These are phyloP conservation scores for Saccharum officinarum DNA, from an alignment of 176 grass and related monocot genomes.

Conservation along the genomic window DNA sequence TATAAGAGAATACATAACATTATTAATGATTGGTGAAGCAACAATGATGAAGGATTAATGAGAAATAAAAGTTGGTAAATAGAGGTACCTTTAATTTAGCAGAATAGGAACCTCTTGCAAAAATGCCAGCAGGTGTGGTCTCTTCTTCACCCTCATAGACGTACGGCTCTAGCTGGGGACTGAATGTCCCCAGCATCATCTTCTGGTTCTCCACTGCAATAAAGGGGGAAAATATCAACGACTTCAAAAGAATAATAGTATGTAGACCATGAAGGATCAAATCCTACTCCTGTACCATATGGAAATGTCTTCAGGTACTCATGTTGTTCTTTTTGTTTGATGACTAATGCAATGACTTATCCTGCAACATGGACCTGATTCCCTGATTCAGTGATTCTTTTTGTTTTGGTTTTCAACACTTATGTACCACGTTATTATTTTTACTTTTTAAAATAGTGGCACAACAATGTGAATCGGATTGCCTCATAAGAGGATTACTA, in stretches of 20 bases:
- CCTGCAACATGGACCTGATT: background rate
- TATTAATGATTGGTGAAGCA: background rate
- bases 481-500: background rate
- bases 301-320: background rate
- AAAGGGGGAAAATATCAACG: background rate
- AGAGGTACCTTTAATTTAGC: constrained; percentile 67
- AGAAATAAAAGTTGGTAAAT: background rate
- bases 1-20: constrained; percentile 11
- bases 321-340: background rate
- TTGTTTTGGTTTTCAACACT: background rate
- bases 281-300: background rate
- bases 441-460: background rate
- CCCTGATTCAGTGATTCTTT: background rate
- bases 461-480: background rate
- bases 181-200: constrained; percentile 91
- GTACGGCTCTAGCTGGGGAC: constrained; percentile 83
- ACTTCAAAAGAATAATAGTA: background rate
- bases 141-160: constrained; percentile 79
- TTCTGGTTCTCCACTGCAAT: constrained; percentile 79
- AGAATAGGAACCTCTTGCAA: constrained; percentile 82
- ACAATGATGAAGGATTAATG: background rate
- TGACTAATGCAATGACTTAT: background rate
- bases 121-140: constrained; percentile 75
- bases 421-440: background rate
- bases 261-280: background rate